phyloP scores from a whole-genome alignment of 176 grass and related monocot species.

The Bothriochloa decipiens region DNA sequence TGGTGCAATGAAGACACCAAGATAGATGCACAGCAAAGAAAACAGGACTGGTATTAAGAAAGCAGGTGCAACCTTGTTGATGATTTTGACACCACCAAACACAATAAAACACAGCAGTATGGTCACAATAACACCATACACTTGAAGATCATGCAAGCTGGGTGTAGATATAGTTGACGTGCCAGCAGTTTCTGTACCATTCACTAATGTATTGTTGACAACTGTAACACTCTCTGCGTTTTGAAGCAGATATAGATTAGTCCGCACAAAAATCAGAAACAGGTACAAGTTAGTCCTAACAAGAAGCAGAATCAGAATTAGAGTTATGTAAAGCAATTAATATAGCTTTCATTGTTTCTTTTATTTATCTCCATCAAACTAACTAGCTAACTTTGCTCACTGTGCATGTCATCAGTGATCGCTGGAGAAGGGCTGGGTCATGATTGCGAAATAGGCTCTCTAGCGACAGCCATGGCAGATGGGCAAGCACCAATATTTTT shows the following conservation, averaged over 20 bases:
- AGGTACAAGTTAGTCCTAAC: background rate
- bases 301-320: background rate
- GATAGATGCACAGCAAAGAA: slow-evolving; percentile 90
- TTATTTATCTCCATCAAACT: slow-evolving; percentile 20
- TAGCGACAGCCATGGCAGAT: background rate
- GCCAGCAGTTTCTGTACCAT: slow-evolving; percentile 65
- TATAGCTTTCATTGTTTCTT: slow-evolving; percentile 5
- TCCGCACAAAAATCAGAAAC: slow-evolving; percentile 24
- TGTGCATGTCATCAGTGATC: background rate
- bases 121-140: slow-evolving; percentile 93
- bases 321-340: background rate
- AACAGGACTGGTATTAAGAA: slow-evolving; percentile 93
- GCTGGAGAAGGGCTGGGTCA: background rate
- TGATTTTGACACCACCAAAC: slow-evolving; percentile 99
- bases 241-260: slow-evolving; percentile 33
- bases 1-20: slow-evolving; percentile 93
- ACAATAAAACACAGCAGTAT: slow-evolving; percentile 97
- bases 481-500: background rate
- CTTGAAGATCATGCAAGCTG: slow-evolving; percentile 93
- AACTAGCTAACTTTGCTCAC: background rate
- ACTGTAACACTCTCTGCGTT: slow-evolving; percentile 82
- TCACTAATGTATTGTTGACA: slow-evolving; percentile 80
- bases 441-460: background rate
- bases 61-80: slow-evolving; percentile 93
- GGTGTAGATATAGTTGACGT: slow-evolving; percentile 80